These are phyloP conservation scores for Carex myosuroides DNA, from an alignment of 176 grass and related monocot genomes.

Conservation along the genomic window DNA sequence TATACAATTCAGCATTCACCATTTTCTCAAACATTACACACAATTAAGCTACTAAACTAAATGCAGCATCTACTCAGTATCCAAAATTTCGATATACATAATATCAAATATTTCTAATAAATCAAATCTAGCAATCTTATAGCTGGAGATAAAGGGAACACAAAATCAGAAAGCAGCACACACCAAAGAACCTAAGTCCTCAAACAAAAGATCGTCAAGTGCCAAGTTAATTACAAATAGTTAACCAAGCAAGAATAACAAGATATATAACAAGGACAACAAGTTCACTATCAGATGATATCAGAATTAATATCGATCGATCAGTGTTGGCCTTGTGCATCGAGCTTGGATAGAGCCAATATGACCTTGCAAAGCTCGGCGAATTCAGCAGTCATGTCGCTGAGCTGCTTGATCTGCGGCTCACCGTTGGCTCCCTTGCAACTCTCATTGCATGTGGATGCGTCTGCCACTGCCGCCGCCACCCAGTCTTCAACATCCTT, in stretches of 20 bases:
- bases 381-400: constrained; percentile 23
- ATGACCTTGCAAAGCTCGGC: constrained; percentile 34
- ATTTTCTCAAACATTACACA: neutral
- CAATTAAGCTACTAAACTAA: neutral
- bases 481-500: constrained; percentile 24
- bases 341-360: constrained; percentile 26
- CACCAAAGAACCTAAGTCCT: neutral
- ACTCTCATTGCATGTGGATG: constrained; percentile 28
- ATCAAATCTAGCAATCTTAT: neutral
- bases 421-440: constrained; percentile 21
- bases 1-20: too few species aligned
- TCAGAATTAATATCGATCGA: neutral
- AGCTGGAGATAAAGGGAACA: neutral
- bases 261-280: neutral
- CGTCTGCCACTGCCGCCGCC: constrained; percentile 31
- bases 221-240: neutral
- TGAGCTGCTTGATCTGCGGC: constrained; percentile 25
- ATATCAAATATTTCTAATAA: neutral
- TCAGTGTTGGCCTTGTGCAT: constrained; percentile 5
- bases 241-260: neutral
- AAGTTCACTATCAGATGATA: neutral
- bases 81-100: neutral
- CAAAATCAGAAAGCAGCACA: neutral
- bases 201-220: neutral
- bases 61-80: neutral